A percentile compares a stretch with the other conserved stretches of the same genome.
Evolutionary conservation across 345 rosid genomes (phyloP).

Genomic region (Boechera stricta): DNA sequence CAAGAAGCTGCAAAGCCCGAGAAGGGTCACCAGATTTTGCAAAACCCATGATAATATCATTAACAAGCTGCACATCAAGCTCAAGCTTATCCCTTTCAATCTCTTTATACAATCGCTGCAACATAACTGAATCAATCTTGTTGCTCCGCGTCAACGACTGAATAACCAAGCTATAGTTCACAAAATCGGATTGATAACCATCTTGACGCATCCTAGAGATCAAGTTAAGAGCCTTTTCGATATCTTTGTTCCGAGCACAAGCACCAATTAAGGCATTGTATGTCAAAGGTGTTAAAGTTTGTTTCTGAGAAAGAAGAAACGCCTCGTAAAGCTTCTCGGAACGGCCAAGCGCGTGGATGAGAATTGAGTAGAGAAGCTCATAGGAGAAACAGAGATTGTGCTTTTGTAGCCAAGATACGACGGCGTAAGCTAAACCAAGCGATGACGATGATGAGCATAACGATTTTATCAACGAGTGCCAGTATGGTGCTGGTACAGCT

Average conservation of each 20-base stretch:
- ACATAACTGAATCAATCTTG: conserved; percentile 64
- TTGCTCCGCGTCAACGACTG: conserved; percentile 70
- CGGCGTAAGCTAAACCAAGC: conserved; percentile 67
- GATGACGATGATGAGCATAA: conserved; percentile 66
- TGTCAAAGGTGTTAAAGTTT: conserved; percentile 77
- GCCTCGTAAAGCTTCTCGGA: conserved; percentile 97
- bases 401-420: conserved; percentile 85
- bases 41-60: conserved; percentile 83
- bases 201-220: conserved; percentile 87
- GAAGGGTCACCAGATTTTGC: conserved; percentile 79
- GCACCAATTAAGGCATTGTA: conserved; percentile 93
- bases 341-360: conserved; percentile 91
- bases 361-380: conserved; percentile 90
- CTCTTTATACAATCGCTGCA: conserved; percentile 71
- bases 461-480: conserved; percentile 84
- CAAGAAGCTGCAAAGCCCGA: conserved; percentile 70
- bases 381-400: conserved; percentile 96
- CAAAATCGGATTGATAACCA: conserved; percentile 85
- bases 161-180: conserved; percentile 85
- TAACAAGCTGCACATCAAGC: conserved; percentile 74
- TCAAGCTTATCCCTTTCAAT: conserved; percentile 77
- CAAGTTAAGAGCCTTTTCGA: conserved; percentile 84
- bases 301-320: conserved; percentile 80
- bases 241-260: conserved; percentile 82
- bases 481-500: conserved; percentile 84